A percentile compares a stretch with the other conserved stretches of the same genome.
phyloP scores from a whole-genome alignment of 345 rosid genomes.

The Salix suchowensis region DNA sequence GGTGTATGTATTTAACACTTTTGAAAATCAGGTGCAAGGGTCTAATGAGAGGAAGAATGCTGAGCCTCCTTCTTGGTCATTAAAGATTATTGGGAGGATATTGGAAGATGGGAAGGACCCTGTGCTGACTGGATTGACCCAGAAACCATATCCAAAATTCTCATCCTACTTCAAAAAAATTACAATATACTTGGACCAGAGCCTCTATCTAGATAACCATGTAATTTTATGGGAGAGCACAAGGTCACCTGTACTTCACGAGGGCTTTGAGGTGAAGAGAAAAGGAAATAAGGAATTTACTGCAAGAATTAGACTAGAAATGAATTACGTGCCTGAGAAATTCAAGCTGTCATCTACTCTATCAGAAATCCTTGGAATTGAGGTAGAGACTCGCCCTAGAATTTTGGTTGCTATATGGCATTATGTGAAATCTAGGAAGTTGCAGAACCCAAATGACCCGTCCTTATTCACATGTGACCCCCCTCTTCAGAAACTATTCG shows the following conservation, averaged over 20 bases:
- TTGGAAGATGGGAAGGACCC: conserved; percentile 59
- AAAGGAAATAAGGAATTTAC: conserved; percentile 59
- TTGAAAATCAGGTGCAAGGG: conserved; percentile 34
- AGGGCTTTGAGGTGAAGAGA: conserved; percentile 62
- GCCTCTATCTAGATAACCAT: conserved; percentile 51
- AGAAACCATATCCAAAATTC: conserved; percentile 41
- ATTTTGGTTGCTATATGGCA: conserved; percentile 56
- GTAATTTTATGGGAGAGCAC: conserved; percentile 56
- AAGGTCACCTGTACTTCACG: conserved; percentile 48
- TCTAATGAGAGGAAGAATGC: conserved; percentile 26
- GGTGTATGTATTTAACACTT: conserved; percentile 49
- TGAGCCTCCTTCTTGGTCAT: conserved; percentile 48
- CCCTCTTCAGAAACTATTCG: conserved; percentile 47
- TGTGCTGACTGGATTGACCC: conserved; percentile 33
- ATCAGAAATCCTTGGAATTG: conserved; percentile 49
- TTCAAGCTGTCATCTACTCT: conserved; percentile 48
- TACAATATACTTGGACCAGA: conserved; percentile 53
- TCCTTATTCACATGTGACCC: conserved; percentile 48
- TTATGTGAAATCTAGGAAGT: conserved; percentile 46
- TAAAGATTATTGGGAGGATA: conserved; percentile 54
- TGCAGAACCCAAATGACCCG: conserved; percentile 46
- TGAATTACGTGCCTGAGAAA: conserved; percentile 52
- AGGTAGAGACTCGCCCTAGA: conserved; percentile 46
- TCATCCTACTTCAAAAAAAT: conserved; percentile 53
- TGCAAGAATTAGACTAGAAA: conserved; percentile 49